Conservation (phyloP, 306 rosid species). For the Lathyrus tuberosus region DNA sequence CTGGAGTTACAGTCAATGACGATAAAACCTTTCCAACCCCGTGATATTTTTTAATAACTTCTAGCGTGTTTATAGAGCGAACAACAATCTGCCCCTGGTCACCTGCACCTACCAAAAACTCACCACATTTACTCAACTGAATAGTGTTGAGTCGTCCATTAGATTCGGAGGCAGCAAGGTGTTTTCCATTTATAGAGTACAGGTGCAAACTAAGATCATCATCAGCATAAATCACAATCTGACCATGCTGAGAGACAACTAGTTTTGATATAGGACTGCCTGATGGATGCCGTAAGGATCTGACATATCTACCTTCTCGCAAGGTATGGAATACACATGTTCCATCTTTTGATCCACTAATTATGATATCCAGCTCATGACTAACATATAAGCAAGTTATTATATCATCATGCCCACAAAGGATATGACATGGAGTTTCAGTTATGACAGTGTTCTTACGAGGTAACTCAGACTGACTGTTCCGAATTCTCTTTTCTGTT, state of each 20-base stretch:
- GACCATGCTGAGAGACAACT: constrained; percentile 80
- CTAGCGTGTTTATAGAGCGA: constrained; percentile 89
- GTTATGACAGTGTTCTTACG: constrained; percentile 77
- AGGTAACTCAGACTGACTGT: constrained; percentile 68
- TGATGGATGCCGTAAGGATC: constrained; percentile 84
- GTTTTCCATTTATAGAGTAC: constrained; percentile 91
- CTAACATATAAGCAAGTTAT: constrained; percentile 88
- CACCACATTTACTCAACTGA: constrained; percentile 85
- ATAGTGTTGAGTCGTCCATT: constrained; percentile 89
- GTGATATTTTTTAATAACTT: constrained; percentile 72
- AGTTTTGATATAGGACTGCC: constrained; percentile 91
- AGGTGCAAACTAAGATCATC: constrained; percentile 95
- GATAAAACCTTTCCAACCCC: constrained; percentile 85
- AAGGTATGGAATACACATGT: constrained; percentile 94
- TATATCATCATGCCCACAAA: constrained; percentile 92
- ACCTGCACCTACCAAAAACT: constrained; percentile 90
- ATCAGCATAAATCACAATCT: constrained; percentile 84
- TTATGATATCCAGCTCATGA: constrained; percentile 89
- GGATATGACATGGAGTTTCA: constrained; percentile 94
- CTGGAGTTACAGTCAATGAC: constrained; percentile 80
- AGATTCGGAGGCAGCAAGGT: constrained; percentile 90
- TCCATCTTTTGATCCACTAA: constrained; percentile 98
- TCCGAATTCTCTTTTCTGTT: constrained; percentile 76
- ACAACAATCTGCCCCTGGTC: constrained; percentile 97
- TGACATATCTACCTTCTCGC: constrained; percentile 87